phyloP scores from a whole-genome alignment of 805 yeast genomes.

The Metschnikowia kunwiensis region DNA sequence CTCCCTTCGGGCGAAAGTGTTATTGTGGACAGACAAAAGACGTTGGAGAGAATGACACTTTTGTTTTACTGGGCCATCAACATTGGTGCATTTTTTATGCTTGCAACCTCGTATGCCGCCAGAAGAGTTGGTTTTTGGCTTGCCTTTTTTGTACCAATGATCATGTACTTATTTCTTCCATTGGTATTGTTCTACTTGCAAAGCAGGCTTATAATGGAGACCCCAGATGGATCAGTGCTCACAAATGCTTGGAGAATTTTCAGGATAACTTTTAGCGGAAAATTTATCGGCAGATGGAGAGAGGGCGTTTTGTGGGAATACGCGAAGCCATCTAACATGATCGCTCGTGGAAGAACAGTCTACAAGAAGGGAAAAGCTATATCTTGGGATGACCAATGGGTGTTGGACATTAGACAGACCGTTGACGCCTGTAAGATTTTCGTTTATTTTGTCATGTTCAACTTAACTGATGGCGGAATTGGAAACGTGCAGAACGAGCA shows the following conservation, averaged over 20 bases:
- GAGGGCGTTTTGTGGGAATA: slow-evolving; percentile 46
- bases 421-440: slow-evolving; percentile 45
- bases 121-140: slow-evolving; percentile 54
- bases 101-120: slow-evolving; percentile 51
- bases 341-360: slow-evolving; percentile 39
- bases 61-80: slow-evolving; percentile 54
- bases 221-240: slow-evolving; percentile 47
- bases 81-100: slow-evolving; percentile 51
- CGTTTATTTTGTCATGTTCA: slow-evolving; percentile 38
- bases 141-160: slow-evolving; percentile 47
- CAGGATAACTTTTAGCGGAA: slow-evolving; percentile 40
- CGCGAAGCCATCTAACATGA: slow-evolving; percentile 45
- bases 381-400: slow-evolving; percentile 46
- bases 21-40: slow-evolving; percentile 47
- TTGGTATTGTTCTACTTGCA: slow-evolving; percentile 26
- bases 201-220: slow-evolving; percentile 26
- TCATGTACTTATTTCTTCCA: slow-evolving; percentile 27
- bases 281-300: slow-evolving; percentile 41
- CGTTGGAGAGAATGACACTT: slow-evolving; percentile 38
- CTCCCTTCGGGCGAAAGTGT: slow-evolving; percentile 63
- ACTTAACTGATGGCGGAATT: slow-evolving; percentile 47
- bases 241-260: slow-evolving; percentile 41
- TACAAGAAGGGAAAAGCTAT: slow-evolving; percentile 22
- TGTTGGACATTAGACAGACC: slow-evolving; percentile 44
- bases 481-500: slow-evolving; percentile 49